A percentile compares a stretch with the other conserved stretches of the same genome.
phyloP scores from a whole-genome alignment of 2,329 filamentous ascomycete species.

The Thermomyces lanuginosus region DNA sequence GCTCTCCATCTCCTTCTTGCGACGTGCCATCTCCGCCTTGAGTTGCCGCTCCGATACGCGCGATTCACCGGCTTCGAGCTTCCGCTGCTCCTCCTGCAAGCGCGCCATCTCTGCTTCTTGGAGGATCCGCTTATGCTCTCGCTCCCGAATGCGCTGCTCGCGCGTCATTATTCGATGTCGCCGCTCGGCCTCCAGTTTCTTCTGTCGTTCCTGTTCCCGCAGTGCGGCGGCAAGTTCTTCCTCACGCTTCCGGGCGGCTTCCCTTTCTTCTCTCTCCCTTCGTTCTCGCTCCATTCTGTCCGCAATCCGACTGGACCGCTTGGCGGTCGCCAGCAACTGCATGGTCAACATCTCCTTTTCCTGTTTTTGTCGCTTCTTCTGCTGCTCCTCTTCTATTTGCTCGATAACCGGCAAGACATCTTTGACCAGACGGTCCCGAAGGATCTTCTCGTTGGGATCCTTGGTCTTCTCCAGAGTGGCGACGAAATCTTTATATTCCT shows the following conservation, averaged over 20 bases:
- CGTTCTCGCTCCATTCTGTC: slow-evolving; percentile 63
- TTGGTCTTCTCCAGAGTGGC: slow-evolving; percentile 55
- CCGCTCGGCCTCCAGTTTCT: slow-evolving; percentile 56
- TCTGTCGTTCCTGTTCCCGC: slow-evolving; percentile 41
- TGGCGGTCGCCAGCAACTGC: slow-evolving; percentile 81
- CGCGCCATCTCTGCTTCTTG: slow-evolving; percentile 71
- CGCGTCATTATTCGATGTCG: slow-evolving; percentile 67
- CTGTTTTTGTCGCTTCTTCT: slow-evolving; percentile 55
- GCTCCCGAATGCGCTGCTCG: slow-evolving; percentile 71
- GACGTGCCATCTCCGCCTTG: slow-evolving; percentile 67
- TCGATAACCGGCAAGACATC: slow-evolving; percentile 75
- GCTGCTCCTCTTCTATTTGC: slow-evolving; percentile 51
- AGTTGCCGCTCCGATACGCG: slow-evolving; percentile 64
- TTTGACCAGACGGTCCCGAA: slow-evolving; percentile 54
- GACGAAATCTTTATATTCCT: slow-evolving; percentile 60
- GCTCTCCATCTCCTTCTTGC: slow-evolving; percentile 57
- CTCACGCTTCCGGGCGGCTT: slow-evolving; percentile 51
- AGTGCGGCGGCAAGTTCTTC: slow-evolving; percentile 48
- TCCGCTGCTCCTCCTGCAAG: slow-evolving; percentile 59
- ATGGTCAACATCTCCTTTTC: slow-evolving; percentile 67
- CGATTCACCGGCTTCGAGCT: slow-evolving; percentile 36
- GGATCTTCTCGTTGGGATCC: slow-evolving; percentile 68
- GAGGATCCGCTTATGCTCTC: slow-evolving; percentile 64
- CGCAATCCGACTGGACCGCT: slow-evolving; percentile 80
- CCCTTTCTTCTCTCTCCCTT: slow-evolving; percentile 52